Percentiles rank a stretch among this genome's conserved stretches.
Conservation (phyloP, 1,284 basidiomycete genomes). For the Bondarzewia mesenterica region DNA sequence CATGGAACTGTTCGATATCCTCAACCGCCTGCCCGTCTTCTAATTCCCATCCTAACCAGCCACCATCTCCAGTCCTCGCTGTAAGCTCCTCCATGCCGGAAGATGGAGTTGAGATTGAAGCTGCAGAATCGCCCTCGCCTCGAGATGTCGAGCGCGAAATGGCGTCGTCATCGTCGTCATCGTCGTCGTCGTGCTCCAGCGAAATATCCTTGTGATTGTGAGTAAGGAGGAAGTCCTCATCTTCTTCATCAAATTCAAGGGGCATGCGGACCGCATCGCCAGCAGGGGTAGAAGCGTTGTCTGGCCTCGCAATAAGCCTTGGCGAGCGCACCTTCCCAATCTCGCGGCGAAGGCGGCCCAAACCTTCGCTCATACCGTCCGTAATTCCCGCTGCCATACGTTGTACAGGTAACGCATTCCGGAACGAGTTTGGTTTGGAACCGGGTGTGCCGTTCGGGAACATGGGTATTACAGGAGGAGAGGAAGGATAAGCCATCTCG, state of each 20-base stretch:
- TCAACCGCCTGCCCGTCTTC: conserved; percentile 51
- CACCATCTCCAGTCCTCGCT: conserved; percentile 27
- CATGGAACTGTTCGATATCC: conserved; percentile 58
- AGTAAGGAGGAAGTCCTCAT: conserved; percentile 43
- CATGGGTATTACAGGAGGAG: conserved; percentile 58
- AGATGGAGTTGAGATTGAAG: conserved; percentile 31
- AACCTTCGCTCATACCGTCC: conserved; percentile 51
- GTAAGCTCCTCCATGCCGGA: conserved; percentile 23
- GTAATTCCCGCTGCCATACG: conserved; percentile 37
- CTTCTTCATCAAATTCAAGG: conserved; percentile 66
- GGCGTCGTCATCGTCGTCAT: conserved; percentile 10
- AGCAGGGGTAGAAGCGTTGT: conserved; percentile 10
- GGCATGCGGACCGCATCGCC: conserved; percentile 34
- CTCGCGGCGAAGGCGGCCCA: conserved; percentile 46
- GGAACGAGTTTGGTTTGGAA: conserved; percentile 33
- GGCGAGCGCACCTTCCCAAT: conserved; percentile 39
- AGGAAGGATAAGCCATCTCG: conserved; percentile 34
- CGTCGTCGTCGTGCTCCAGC: conserved; percentile 4
- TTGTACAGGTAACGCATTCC: conserved; percentile 49
- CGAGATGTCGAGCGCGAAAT: conserved; percentile 23
- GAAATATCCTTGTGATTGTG: not conserved
- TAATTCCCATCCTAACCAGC: conserved; percentile 41
- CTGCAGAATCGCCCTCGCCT: conserved; percentile 21
- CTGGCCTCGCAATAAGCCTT: conserved; percentile 16
- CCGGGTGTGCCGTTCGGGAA: conserved; percentile 62